A percentile compares a stretch with the other conserved stretches of the same genome.
Evolutionary conservation across 2,329 filamentous ascomycete species (phyloP).

Genomic region (Trichoderma aggressivum): DNA sequence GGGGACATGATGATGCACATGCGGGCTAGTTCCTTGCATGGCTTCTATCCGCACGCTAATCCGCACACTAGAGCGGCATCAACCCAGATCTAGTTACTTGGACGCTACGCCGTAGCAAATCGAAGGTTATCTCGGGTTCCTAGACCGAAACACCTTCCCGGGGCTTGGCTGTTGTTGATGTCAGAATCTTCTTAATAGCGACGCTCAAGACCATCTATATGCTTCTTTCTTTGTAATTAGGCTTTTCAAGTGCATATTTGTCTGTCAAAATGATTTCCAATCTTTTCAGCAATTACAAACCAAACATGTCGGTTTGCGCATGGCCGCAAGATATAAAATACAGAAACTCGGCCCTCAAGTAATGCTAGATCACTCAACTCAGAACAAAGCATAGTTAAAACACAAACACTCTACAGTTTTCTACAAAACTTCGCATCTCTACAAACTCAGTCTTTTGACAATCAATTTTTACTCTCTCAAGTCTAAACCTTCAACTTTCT

Average conservation of each 20-base stretch:
- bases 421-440: neutral
- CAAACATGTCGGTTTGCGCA: neutral
- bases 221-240: neutral
- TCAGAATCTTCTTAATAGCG: neutral
- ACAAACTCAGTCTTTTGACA: neutral
- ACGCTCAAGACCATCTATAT: neutral
- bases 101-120: neutral
- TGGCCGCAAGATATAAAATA: neutral
- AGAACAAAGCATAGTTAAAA: neutral
- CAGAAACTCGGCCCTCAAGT: neutral
- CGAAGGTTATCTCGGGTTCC: neutral
- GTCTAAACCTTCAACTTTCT: neutral
- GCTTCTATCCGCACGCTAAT: neutral
- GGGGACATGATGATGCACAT: neutral
- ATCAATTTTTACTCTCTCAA: neutral
- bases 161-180: neutral
- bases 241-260: neutral
- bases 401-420: neutral
- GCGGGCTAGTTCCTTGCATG: neutral
- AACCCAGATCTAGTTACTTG: neutral
- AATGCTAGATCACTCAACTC: neutral
- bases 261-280: neutral
- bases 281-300: neutral
- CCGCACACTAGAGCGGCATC: neutral
- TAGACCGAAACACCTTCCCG: neutral